A percentile compares a stretch with the other conserved stretches of the same genome.
These are phyloP conservation scores for Acrasis kona DNA, from an alignment of 78 protist genomes.

Conservation along the genomic window DNA sequence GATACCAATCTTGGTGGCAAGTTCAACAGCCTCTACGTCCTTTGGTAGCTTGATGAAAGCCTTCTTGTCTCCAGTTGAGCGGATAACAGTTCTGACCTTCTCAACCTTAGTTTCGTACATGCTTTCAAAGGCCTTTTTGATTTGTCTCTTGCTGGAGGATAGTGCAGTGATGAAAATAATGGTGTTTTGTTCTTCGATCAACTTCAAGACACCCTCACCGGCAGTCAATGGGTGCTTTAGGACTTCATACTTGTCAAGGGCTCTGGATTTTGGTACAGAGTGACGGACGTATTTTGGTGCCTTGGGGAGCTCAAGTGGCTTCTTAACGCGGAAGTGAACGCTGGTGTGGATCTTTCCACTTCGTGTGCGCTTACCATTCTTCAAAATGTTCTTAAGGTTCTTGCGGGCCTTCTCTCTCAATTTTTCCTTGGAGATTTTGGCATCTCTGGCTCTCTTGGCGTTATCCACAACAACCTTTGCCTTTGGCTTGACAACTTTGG, in stretches of 20 bases:
- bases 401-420: background rate
- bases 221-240: slow-evolving; percentile 89
- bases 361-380: background rate
- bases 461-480: background rate
- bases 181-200: slow-evolving; percentile 96
- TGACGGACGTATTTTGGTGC: background rate
- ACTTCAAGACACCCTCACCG: slow-evolving; percentile 92
- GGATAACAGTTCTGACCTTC: slow-evolving; percentile 88
- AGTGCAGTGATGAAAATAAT: slow-evolving; percentile 87
- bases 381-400: background rate
- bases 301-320: background rate
- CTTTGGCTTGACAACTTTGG: background rate
- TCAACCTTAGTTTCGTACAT: slow-evolving; percentile 82
- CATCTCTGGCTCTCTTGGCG: background rate
- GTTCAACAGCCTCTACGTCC: slow-evolving; percentile 71
- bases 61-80: slow-evolving; percentile 95
- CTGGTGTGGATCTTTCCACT: background rate
- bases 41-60: slow-evolving; percentile 86
- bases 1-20: slow-evolving; percentile 86
- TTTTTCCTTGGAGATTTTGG: background rate
- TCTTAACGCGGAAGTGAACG: background rate
- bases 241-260: slow-evolving; percentile 57
- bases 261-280: background rate
- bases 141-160: slow-evolving; percentile 86
- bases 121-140: slow-evolving; percentile 75